Conservation (phyloP, 1,284 basidiomycete genomes). For the Athelia psychrophila region DNA sequence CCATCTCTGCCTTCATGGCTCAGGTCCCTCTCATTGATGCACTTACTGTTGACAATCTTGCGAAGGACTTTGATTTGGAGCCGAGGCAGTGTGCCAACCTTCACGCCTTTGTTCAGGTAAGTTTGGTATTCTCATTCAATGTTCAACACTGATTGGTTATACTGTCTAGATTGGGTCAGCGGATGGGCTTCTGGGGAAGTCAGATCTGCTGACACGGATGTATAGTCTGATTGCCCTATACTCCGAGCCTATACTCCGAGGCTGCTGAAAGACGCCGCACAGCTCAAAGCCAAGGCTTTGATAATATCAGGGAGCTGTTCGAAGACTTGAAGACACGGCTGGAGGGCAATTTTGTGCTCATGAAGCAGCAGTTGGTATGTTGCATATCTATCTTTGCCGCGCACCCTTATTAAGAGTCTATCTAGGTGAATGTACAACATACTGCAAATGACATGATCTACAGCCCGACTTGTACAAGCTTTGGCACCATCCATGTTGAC, state of each 20-base stretch:
- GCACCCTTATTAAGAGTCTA: neutral
- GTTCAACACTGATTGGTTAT: neutral
- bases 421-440: neutral
- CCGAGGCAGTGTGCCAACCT: neutral
- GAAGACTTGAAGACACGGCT: neutral
- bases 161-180: neutral
- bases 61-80: neutral
- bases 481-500: neutral
- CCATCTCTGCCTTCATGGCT: neutral
- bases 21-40: neutral
- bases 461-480: neutral
- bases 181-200: neutral
- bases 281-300: neutral
- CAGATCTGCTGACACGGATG: neutral
- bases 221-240: neutral
- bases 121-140: neutral
- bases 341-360: neutral
- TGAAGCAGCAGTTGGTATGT: neutral
- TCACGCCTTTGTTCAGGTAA: neutral
- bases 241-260: neutral
- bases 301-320: neutral
- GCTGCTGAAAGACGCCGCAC: neutral
- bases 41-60: neutral
- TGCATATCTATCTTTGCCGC: neutral
- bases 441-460: neutral